Evolutionary conservation across 1,284 basidiomycete genomes (phyloP), one percentile per base, ranked within the genome.

Genomic region (Coniferiporia weirii): DNA sequence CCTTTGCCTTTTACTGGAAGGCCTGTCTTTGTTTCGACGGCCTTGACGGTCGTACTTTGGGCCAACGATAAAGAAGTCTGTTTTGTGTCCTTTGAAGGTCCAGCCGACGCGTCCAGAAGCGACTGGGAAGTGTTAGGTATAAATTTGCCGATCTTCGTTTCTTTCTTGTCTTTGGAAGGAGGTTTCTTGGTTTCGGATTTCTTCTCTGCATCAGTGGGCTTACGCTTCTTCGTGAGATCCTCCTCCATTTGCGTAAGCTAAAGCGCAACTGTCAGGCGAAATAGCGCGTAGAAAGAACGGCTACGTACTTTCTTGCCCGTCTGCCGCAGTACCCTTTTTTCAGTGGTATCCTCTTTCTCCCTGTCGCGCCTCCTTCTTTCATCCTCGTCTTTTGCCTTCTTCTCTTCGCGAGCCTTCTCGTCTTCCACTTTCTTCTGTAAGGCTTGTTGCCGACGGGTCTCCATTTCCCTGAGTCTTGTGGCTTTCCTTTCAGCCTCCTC

Each of bases 401-500:
- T 81, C 65, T 92, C 87, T 64, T 85, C 79, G 45, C 79, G 81
- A 1, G 76, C 73, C 67, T 83, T 89, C 67, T 91, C 89, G 66
- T 91, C 90, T 56, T 91, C 91, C 1, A 79, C 85, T 70, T 93
- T 94, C 69, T 84, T 80, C 68, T 89, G 84, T 55, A 83, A 73
- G 1, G 83, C 84, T 15, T 80, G 81, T 62, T 87, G 85, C 22
- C 90, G 83, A 49, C 90, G 79, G 54, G 81, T 79, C 65, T 95
- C 92, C 80, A 89, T 87, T 64, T 93, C 89, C 66, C 86, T 90
- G 62, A 88, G 73, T 22, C 88, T 76, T 2, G 79, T 75, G 1
- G 80, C 82, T 70, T 91, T 93, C 73, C 89, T 91, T 63, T 92
- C 90, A 40, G 80, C 79, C 66, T 91, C 89, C 62, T 89, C 89